Base-by-base conservation (phyloP, 2,329 filamentous ascomycete genomes). In the Fusarium agapanthi region DNA sequence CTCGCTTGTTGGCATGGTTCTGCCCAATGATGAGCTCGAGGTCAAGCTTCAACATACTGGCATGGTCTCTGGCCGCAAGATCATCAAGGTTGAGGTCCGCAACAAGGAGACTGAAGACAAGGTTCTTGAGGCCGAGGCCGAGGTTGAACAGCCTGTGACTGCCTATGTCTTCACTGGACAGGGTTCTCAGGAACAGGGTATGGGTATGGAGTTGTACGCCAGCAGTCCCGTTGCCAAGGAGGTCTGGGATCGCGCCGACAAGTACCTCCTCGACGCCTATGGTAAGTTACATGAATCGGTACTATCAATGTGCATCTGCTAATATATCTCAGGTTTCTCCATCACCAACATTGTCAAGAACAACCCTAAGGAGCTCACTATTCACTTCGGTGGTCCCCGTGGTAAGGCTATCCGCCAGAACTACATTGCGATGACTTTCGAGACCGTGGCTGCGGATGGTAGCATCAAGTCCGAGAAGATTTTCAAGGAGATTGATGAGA, bases 391-490 rank as follows among this genome's bases (percentile, higher is more conserved):
- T 85, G 96, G 96, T 54, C 95, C 96, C 70, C 93, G 94, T 66
- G 96, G 96, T 80, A 99, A 98, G 86, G 95, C 94, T 57, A 99
- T 99, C 77, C 94, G 96, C 72, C 93, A 97, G 80, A 99, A 99
- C 85, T 99, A 99, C 87, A 98, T 98, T 93, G 92, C 95, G 67
- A 99, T 99, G 96, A 98, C 95, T 53, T 99, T 98, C 83, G 96
- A 99, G 86, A 97, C 95, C n/a, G 95, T 99, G 59, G 93, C 92
- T 66, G 86, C 93, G 5, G 96, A 99, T 81, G 96, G 96, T 32
- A 90, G 90, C 40, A 95, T 97, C 86, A 98, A 98, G 84, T 98
- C 96, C 1, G 96, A 99, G 88, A 97, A 95, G 85, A 99, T 99
- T 81, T 99, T 99, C 89, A 98, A 99, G 87, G 95, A 97, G 79